Evolutionary conservation across 1,284 basidiomycete genomes (phyloP).

Genomic region (Irpex lacteus): DNA sequence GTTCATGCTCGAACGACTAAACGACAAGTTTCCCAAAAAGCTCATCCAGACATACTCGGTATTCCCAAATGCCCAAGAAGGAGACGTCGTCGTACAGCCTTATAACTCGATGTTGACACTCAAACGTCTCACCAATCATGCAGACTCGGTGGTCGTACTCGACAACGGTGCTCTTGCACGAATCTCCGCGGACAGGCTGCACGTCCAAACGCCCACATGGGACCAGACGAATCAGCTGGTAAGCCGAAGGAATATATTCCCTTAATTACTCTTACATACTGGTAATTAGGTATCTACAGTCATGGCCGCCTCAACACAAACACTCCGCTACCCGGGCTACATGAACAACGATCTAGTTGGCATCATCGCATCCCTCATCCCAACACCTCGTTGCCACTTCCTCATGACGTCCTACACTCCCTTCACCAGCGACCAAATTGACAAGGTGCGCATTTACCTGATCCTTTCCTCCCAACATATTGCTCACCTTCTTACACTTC

Average conservation of each 20-base stretch:
- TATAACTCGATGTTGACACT: slow-evolving; percentile 97
- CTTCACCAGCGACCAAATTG: slow-evolving; percentile 94
- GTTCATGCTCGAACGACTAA: slow-evolving; percentile 92
- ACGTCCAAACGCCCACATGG: slow-evolving; percentile 89
- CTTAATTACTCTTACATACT: neutral
- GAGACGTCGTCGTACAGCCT: slow-evolving; percentile 96
- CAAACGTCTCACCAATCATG: slow-evolving; percentile 93
- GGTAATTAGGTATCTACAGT: slow-evolving; percentile 83
- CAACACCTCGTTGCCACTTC: slow-evolving; percentile 99
- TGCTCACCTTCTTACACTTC: too few species aligned
- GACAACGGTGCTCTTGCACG: slow-evolving; percentile 94
- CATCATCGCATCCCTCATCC: slow-evolving; percentile 96
- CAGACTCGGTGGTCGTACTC: slow-evolving; percentile 95
- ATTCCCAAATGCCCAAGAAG: slow-evolving; percentile 90
- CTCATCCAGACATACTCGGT: slow-evolving; percentile 99
- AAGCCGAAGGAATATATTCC: slow-evolving; percentile 20
- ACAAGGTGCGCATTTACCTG: slow-evolving; percentile 59
- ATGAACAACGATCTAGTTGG: slow-evolving; percentile 99
- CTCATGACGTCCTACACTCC: slow-evolving; percentile 99
- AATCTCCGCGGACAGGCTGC: slow-evolving; percentile 89
- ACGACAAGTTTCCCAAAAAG: slow-evolving; percentile 99
- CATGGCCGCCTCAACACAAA: slow-evolving; percentile 96
- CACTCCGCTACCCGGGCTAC: slow-evolving; percentile 96
- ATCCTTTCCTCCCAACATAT: neutral
- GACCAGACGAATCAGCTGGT: slow-evolving; percentile 95